Base-by-base conservation (phyloP, 139 green algal species). In the Ulvella scutata region DNA sequence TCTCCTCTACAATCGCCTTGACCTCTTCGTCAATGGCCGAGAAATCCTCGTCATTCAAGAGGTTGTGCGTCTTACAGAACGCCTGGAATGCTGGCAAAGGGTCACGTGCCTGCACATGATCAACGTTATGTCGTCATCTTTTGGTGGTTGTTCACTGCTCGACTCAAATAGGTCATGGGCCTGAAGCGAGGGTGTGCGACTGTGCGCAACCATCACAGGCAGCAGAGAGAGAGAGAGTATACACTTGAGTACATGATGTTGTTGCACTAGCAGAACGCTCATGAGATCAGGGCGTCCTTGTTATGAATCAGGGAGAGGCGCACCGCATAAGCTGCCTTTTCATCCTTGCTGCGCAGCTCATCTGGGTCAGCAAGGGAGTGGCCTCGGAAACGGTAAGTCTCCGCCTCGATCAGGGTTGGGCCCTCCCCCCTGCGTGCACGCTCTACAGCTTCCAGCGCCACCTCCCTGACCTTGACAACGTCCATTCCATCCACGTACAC, bases 331-430 rank as follows among this genome's bases (percentile, higher is more conserved):
- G 87, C 39, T 3, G 89, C 92, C 86, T 97, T 97, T 87, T 97
- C 92, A 81, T 94, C 88, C 80, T 93, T 89, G 72, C 75, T 84
- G 39, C 94, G 85, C 74, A 98, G 91, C 86, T 98, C 94, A 82
- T 98, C 94, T 35, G 94, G 94, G 83, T 98, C 94, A 3, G 94
- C 94, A 76, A 98, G 85, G 17, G 94, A 98, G 86, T 98, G 94
- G 76, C 94, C 94, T 43, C 93, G 83, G 92, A 96, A 98, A 74
- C 94, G 88, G 90, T 98, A 98, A 0, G 94, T 98, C 85, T 98
- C 91, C 2, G 81, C 87, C 88, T 98, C 94, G 72, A 98, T 97
- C 33, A 98, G 86, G 0, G 94, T 98, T 72, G 94, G 94, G 28
- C 94, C 94, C 26, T 96, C 93, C 43, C 94, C 94, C 37, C 85